These are phyloP conservation scores for Aeminium ludgeri DNA, from an alignment of 495 filamentous ascomycete species.

Conservation along the genomic window DNA sequence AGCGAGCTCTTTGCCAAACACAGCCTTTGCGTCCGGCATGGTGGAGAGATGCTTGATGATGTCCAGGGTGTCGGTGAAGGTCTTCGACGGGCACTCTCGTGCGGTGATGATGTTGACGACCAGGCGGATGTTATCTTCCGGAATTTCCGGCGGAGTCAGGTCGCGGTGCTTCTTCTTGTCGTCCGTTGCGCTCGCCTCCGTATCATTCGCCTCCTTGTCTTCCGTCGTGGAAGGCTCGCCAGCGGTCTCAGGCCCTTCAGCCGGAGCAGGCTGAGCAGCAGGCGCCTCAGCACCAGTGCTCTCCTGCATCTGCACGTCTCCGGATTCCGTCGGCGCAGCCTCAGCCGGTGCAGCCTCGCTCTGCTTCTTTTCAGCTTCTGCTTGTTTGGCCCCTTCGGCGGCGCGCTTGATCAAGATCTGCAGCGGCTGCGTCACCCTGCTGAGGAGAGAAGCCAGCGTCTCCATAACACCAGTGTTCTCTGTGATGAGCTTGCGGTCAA, in stretches of 20 bases:
- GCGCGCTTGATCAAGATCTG: slow-evolving; percentile 56
- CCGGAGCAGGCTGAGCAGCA: background rate
- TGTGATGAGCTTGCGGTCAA: slow-evolving; percentile 84
- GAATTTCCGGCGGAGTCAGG: slow-evolving; percentile 70
- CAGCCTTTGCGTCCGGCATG: slow-evolving; percentile 73
- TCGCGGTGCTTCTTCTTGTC: slow-evolving; percentile 50
- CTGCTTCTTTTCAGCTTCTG: slow-evolving; percentile 15
- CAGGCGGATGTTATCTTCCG: slow-evolving; percentile 73
- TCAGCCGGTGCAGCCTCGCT: slow-evolving; percentile 13
- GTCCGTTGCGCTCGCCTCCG: slow-evolving; percentile 19
- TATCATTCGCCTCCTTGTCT: slow-evolving; percentile 17
- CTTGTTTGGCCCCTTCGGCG: slow-evolving; percentile 38
- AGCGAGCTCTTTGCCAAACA: slow-evolving; percentile 84
- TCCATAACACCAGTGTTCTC: slow-evolving; percentile 95
- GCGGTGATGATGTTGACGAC: slow-evolving; percentile 93
- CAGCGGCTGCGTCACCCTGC: slow-evolving; percentile 74
- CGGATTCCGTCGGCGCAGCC: background rate
- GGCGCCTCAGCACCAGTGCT: background rate
- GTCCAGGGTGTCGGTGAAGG: slow-evolving; percentile 88
- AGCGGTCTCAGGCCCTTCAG: too few species aligned
- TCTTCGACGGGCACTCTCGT: slow-evolving; percentile 89
- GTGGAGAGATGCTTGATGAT: slow-evolving; percentile 95
- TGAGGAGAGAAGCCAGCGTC: slow-evolving; percentile 67
- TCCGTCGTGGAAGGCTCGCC: slow-evolving; percentile 17
- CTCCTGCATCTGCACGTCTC: slow-evolving; percentile 12